Base-by-base conservation (phyloP, 495 filamentous ascomycete genomes). In the Bathelium albidoporum region DNA sequence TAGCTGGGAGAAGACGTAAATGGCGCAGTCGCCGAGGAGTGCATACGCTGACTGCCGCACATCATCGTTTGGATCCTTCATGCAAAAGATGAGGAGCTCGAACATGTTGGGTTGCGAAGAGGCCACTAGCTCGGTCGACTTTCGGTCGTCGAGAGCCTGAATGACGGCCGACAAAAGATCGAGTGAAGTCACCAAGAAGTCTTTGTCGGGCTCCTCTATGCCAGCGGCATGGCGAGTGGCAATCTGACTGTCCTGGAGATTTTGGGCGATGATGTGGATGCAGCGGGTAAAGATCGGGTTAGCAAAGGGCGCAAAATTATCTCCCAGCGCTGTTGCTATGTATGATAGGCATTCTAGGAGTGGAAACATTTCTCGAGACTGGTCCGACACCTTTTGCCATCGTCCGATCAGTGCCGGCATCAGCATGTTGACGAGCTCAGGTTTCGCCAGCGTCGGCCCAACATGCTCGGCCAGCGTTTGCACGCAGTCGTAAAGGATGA, bases 401-500 rank as follows among this genome's bases (percentile, higher is more conserved):
- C 94, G 82, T 52, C 87, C 83, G 60, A 97, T 92, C 49, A 99
- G 81, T 52, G 91, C 91, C 34, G 95, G 92, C 94, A 99, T 99
- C 63, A 99, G 80, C 63, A 91, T 82, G 63, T 88, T 82, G 44
- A 92, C 85, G 4, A 95, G 81, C 61, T 91, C 83, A 2, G 89
- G 88, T 67, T 85, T 81, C 11, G 89, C 85, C 52, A 99, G 77
- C 49, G 87, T 84, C 20, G 84, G 84, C 59, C 90, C 89, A 58
- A 97, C 88, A 73, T 91, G 87, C 71, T 99, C 95, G 16, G 94
- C 94, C 43, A 99, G 78, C 0, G 95, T 97, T 75, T 99, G 94
- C 58, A 99, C 89, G 75, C 94, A 99, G 77, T 97, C 95, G 76
- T 99, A 99, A 39, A 99, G 85, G 63, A 97, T 91, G 77, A 93